Evolutionary conservation across 2,329 filamentous ascomycete genomes (phyloP).

Genomic region (Arthrobotrys pseudoclavata): DNA sequence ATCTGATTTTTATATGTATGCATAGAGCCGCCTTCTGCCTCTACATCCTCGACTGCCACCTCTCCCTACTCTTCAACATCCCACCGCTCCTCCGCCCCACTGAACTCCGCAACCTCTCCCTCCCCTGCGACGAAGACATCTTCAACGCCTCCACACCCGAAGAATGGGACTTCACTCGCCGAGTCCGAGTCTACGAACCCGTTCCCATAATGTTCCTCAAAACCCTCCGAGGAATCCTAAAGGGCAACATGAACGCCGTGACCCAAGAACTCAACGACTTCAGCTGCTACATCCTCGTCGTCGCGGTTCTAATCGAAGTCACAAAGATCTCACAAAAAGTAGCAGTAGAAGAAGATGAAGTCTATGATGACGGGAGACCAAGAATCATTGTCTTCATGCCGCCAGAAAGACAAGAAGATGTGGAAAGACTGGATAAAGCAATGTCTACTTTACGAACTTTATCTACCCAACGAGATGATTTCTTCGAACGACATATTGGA

Average conservation of each 20-base stretch:
- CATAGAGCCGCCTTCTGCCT: slow-evolving; percentile 62
- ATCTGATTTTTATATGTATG: neutral
- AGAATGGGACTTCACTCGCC: slow-evolving; percentile 61
- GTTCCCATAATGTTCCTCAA: slow-evolving; percentile 61
- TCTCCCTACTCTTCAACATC: slow-evolving; percentile 62
- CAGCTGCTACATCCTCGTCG: slow-evolving; percentile 62
- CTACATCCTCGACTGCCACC: slow-evolving; percentile 63
- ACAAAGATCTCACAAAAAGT: slow-evolving; percentile 62
- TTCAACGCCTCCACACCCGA: slow-evolving; percentile 62
- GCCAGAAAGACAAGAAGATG: slow-evolving; percentile 59
- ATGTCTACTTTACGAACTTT: slow-evolving; percentile 55
- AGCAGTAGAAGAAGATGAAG: slow-evolving; percentile 62
- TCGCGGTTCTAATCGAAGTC: slow-evolving; percentile 63
- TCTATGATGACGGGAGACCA: slow-evolving; percentile 56
- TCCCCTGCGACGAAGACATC: slow-evolving; percentile 63
- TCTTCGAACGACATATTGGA: slow-evolving; percentile 59
- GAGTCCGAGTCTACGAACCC: slow-evolving; percentile 60
- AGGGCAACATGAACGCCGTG: slow-evolving; percentile 62
- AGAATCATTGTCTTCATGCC: slow-evolving; percentile 61
- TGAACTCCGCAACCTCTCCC: slow-evolving; percentile 62
- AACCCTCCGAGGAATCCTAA: slow-evolving; percentile 61
- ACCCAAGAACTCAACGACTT: slow-evolving; percentile 62
- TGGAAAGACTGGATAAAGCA: slow-evolving; percentile 60
- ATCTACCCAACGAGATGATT: slow-evolving; percentile 55
- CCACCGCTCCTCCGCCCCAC: slow-evolving; percentile 62